These are phyloP conservation scores for Esteya vermicola DNA, from an alignment of 2,329 filamentous ascomycete species.

Conservation along the genomic window DNA sequence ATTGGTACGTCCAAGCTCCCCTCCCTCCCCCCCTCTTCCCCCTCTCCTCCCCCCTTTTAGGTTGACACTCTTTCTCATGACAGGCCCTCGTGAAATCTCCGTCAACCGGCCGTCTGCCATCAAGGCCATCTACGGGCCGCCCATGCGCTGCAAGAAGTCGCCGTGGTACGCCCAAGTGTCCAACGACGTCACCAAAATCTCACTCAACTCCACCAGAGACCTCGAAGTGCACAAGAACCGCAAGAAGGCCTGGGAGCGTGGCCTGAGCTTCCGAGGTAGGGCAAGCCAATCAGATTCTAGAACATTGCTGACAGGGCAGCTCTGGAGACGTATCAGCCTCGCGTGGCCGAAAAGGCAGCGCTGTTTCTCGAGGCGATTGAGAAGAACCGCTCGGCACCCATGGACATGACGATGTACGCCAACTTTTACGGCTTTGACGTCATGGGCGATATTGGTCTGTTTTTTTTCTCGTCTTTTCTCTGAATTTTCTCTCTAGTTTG, in stretches of 20 bases:
- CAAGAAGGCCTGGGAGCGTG: neutral
- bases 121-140: conserved; percentile 1
- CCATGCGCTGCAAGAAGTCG: conserved; percentile 1
- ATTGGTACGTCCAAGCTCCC: neutral
- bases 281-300: neutral
- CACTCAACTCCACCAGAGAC: neutral
- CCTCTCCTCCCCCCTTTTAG: too few relatives aligned
- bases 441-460: neutral
- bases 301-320: neutral
- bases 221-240: neutral
- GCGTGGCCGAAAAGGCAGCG: neutral
- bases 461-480: neutral
- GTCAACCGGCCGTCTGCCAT: conserved; percentile 5
- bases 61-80: too few relatives aligned
- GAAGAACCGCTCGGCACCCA: neutral
- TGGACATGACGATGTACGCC: neutral
- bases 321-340: neutral
- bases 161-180: conserved; percentile 1
- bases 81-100: conserved; percentile 8
- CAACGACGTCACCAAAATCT: neutral
- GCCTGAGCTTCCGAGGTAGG: neutral
- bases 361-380: neutral
- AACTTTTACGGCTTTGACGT: neutral
- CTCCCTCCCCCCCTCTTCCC: neutral
- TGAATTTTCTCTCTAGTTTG: too few relatives aligned